Base-by-base conservation (phyloP, 495 filamentous ascomycete species). In the Cercophora sp. region DNA sequence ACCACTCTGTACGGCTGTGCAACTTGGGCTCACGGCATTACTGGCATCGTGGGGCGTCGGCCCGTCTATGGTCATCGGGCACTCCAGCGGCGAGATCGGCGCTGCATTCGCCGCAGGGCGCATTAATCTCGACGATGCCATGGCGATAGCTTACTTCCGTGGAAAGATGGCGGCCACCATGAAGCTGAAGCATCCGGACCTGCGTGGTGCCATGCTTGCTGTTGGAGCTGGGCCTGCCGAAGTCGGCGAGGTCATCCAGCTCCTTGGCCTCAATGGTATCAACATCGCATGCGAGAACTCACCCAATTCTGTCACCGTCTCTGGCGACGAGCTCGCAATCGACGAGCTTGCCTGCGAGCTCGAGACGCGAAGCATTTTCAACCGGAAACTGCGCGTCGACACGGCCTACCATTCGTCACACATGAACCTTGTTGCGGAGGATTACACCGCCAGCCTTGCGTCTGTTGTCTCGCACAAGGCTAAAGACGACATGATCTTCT, bases 61-160 rank as follows among this genome's bases (percentile, higher is more conserved):
- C 4, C 76, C 79, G 1, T 37, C 48, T 18, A 70, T 69, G 20
- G 78, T 81, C 0, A 68, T 82, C 1, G 81, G 83, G 2, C 82
- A 86, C 55, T 85, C 81, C 0, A 79, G 75, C 54, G 82, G 82
- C 2, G 82, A 85, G 57, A 85, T 85, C 57, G 70, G 64, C 1
- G 70, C 70, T 0, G 70, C 70, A 3, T 79, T 76, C 52, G 54
- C 70, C 9, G 48, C 56, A 3, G 75, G 76, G 3, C 62, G 62
- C 15, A 29, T 80, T 15, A 62, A 67, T 3, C 66, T 72, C n/a
- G 20, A 59, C 9, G 65, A 72, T 0, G 75, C 73, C 10, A 75
- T 75, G 63, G 64, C 70, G 36, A 31, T 82, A 2, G 70, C 81
- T 25, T 69, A 71, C 66, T 52, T 73, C 52, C 65, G 70, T 25